Conservation (phyloP, 2,329 filamentous ascomycete species). For the Aspergillus proliferans region DNA sequence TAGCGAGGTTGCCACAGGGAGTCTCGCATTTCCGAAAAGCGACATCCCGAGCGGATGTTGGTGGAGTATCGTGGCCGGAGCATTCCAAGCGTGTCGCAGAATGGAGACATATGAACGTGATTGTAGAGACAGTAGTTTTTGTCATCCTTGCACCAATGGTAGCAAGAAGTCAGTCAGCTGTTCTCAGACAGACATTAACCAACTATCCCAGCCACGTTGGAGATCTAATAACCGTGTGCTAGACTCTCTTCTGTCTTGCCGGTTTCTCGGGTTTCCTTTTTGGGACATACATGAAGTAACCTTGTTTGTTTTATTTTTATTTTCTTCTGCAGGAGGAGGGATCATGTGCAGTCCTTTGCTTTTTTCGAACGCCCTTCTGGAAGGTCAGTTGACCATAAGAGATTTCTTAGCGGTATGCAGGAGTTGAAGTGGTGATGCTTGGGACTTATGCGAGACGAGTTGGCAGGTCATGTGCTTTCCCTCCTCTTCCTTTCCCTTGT, state of each 20-base stretch:
- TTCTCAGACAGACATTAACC: too few species aligned
- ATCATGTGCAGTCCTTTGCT: neutral
- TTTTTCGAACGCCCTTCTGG: neutral
- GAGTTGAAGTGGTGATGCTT: too few species aligned
- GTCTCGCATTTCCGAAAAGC: conserved; percentile 1
- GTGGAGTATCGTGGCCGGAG: neutral
- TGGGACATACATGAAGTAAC: neutral
- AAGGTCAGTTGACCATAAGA: neutral
- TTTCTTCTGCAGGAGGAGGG: neutral
- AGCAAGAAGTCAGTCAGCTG: too few species aligned
- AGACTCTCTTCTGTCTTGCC: too few species aligned
- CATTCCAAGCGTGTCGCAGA: neutral
- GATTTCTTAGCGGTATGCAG: too few species aligned
- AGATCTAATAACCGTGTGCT: too few species aligned
- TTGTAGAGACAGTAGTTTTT: too few species aligned
- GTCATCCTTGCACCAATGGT: too few species aligned
- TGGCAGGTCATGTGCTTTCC: neutral
- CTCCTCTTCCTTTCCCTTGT: too few species aligned
- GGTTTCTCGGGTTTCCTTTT: neutral
- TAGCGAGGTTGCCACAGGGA: neutral
- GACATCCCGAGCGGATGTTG: neutral
- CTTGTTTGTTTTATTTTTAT: neutral
- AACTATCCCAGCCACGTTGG: too few species aligned
- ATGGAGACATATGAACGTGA: too few species aligned
- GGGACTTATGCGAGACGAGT: neutral